phyloP scores from a whole-genome alignment of 2,329 filamentous ascomycete genomes.

The Escovopsis sp. region DNA sequence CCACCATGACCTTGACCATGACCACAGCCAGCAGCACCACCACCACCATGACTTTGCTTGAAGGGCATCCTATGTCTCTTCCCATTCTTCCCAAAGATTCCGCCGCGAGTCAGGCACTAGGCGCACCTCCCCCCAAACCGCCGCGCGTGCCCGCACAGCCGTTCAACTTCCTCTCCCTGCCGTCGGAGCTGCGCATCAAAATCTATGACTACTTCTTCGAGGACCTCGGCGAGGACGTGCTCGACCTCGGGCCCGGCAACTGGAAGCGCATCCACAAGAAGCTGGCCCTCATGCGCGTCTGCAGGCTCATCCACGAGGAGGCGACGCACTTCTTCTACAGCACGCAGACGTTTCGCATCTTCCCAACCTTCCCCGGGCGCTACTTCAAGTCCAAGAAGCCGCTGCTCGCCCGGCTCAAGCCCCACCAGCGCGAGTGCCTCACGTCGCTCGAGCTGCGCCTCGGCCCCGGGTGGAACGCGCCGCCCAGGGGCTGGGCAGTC shows the following conservation, averaged over 20 bases:
- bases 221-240: slow-evolving; percentile 32
- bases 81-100: slow-evolving; percentile 25
- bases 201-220: slow-evolving; percentile 52
- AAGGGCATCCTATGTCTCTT: slow-evolving; percentile 26
- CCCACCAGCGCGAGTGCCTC: slow-evolving; percentile 43
- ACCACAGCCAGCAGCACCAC: slow-evolving; percentile 15
- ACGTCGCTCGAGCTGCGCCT: slow-evolving; percentile 54
- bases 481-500: slow-evolving; percentile 56
- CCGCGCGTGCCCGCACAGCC: slow-evolving; percentile 23
- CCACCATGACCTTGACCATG: slow-evolving; percentile 22
- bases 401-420: slow-evolving; percentile 49
- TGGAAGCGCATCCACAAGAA: slow-evolving; percentile 45
- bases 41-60: slow-evolving; percentile 16
- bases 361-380: slow-evolving; percentile 47
- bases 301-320: slow-evolving; percentile 45
- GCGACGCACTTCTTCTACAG: slow-evolving; percentile 53
- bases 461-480: slow-evolving; percentile 57
- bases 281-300: slow-evolving; percentile 46
- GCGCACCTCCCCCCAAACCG: slow-evolving; percentile 18
- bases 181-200: slow-evolving; percentile 53
- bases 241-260: slow-evolving; percentile 55
- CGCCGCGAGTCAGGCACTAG: slow-evolving; percentile 3
- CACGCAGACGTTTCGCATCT: slow-evolving; percentile 47
- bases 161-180: slow-evolving; percentile 53
- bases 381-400: slow-evolving; percentile 64